Conservation (phyloP, 352 stramenopile species). For the Pythium brassicae region DNA sequence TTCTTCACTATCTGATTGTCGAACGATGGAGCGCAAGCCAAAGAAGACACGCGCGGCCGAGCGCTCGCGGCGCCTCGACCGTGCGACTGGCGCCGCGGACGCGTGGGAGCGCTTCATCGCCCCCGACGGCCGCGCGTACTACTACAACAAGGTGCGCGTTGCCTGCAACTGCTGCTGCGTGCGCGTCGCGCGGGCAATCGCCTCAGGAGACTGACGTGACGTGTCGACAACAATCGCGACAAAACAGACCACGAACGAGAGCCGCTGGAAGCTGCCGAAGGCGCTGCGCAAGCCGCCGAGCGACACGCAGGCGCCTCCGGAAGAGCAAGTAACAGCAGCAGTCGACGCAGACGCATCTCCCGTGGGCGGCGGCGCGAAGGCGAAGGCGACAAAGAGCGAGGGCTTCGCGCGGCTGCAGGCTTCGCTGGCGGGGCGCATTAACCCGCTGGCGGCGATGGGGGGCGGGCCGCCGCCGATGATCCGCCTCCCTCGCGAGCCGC, state of each 20-base stretch:
- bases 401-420: conserved; percentile 52
- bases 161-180: too few relatives aligned
- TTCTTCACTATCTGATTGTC: background rate
- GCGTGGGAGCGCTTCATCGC: conserved; percentile 29
- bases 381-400: conserved; percentile 18
- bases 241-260: conserved; percentile 51
- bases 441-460: conserved; percentile 13
- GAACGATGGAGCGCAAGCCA: too few relatives aligned
- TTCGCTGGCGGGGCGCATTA: conserved; percentile 40
- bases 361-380: background rate
- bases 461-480: conserved; percentile 27
- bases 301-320: background rate
- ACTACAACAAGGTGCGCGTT: conserved; percentile 43
- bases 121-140: conserved; percentile 55
- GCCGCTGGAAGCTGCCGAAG: conserved; percentile 50
- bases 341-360: background rate
- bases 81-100: background rate
- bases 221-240: background rate
- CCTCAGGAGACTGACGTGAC: too few relatives aligned
- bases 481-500: conserved; percentile 17
- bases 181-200: too few relatives aligned
- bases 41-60: too few relatives aligned
- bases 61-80: too few relatives aligned
- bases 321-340: background rate
- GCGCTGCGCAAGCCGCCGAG: conserved; percentile 7